Base-by-base conservation (phyloP, 345 rosid genomes). In the Salix viminalis region DNA sequence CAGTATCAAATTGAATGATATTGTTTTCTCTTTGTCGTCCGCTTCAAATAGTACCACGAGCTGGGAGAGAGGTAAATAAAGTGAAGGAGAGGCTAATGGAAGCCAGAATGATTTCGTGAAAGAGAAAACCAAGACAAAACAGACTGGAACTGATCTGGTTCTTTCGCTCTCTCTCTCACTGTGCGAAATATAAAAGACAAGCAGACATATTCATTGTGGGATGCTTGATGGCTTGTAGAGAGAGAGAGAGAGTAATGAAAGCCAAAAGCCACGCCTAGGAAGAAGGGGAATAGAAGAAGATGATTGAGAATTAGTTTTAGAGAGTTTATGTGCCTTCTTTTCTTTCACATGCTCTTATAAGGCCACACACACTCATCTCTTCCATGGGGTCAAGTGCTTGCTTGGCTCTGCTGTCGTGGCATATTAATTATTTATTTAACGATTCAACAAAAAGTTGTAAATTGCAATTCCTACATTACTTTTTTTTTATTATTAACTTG, bases 261-360 rank as follows among this genome's bases (percentile, higher is more conserved):
- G 90, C 82, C 85, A 76, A 84, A 84, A 76, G 84, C 80, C 90
- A 87, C 91, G 91, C 91, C 82, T 76, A 7, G 80, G 88, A 74
- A 76, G 69, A 28, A 69, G 80, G 70, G 72, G 78, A 76, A 34
- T 66, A 32, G 64, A 52, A 64, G 69, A 37, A 26, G 72, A 18
- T 7, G 70, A 67, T 74, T 34, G 67, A 76, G 78, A 72, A 65
- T 21, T 16, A 52, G 65, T 56, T 30, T 42, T 72, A 76, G 76
- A 76, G 54, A 42, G 37, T 72, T 64, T 71, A 42, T 65, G 50
- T 61, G 21, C 26, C 9, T 68, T 56, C 56, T 69, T 65, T 77
- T 77, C 73, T 73, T 76, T 16, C 67, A 50, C 60, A 69, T 54
- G 80, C 70, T 74, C 73, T 87, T 87, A 84, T 85, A 85, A 79